Conservation (phyloP, 2,329 filamentous ascomycete species). For the Beauveria caledonica region DNA sequence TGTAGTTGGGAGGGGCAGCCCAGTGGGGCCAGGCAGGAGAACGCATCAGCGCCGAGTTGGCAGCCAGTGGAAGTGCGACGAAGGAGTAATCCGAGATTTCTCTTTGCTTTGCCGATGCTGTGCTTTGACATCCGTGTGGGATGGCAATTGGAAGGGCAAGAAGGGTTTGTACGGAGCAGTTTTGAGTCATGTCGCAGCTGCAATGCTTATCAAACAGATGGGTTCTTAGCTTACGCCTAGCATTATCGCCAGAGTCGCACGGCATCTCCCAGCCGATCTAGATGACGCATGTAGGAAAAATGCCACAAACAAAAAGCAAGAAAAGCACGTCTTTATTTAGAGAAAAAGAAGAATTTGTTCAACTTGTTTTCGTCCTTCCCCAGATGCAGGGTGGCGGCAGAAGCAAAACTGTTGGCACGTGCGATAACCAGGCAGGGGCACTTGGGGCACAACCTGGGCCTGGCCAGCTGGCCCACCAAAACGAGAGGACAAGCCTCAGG, state of each 20-base stretch:
- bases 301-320: not conserved
- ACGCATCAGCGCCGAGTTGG: not conserved
- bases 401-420: conserved; percentile 10
- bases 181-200: too few species aligned
- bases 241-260: too few species aligned
- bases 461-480: conserved; percentile 1
- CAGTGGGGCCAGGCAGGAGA: conserved; percentile 3
- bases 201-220: too few species aligned
- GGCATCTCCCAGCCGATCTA: too few species aligned
- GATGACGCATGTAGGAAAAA: too few species aligned
- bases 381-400: conserved; percentile 4
- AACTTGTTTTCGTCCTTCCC: not conserved
- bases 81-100: too few species aligned
- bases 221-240: too few species aligned
- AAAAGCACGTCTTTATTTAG: not conserved
- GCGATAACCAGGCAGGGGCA: not conserved
- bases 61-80: not conserved
- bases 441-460: not conserved
- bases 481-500: not conserved
- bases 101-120: too few species aligned
- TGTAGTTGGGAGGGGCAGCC: not conserved
- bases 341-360: too few species aligned
- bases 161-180: too few species aligned
- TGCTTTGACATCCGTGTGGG: too few species aligned
- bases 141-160: too few species aligned